Base-by-base conservation (phyloP, 2,329 filamentous ascomycete genomes). In the Trichoderma arundinaceum region DNA sequence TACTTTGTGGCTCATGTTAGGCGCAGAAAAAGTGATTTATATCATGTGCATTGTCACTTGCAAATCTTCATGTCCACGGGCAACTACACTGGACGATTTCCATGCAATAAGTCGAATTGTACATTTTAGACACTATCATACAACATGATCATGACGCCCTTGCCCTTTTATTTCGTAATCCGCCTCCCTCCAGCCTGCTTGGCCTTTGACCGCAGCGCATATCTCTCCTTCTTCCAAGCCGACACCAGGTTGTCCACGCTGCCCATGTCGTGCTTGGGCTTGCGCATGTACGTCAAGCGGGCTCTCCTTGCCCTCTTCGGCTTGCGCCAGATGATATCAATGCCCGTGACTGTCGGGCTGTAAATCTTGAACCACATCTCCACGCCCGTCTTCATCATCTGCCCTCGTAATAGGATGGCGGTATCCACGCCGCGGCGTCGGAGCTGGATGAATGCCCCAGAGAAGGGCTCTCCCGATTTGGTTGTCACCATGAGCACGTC, bases 281-380 rank as follows among this genome's bases (percentile, higher is more conserved):
- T 83, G 75, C 94, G 87, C 90, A 99, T 91, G 79, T 94, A 98
- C 73, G 92, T 96, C 77, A 99, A 83, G 71, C 92, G 85, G 32
- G 94, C 94, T 73, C 95, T 87, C 76, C 94, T 89, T 70, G 92
- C 92, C 77, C 92, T 87, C 89, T 93, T 95, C 74, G 87, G 85
- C 69, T 88, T 86, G 72, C 94, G 84, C 86, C 96, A 92, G 78
- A 98, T 91, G 72, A 99, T 90, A 80, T 99, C 94, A 74, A 99
- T 92, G 69, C 92, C 92, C 76, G 91, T 88, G 38, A 98, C 90
- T 75, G 92, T 90, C 67, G 94, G 94, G 75, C 88, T 92, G 83
- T 95, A 98, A 66, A 98, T 84, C 84, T 99, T 99, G 80, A 91
- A 93, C 89, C 92, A 97, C 92, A 97, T 95, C 85, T 99, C 95